A percentile compares a stretch with the other conserved stretches of the same genome.
phyloP scores from a whole-genome alignment of 345 rosid genomes.

The sweet orange (Citrus sinensis) region DVS_A1.0 CM039162.1:6025501-6026000 shows the following conservation, averaged over 20 bases:
- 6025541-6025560: constrained; percentile 82
- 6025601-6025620: constrained; percentile 89
- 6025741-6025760: not conserved
- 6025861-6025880: not conserved
- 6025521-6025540: constrained; percentile 91
- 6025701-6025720: not conserved
- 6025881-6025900: not conserved
- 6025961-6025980: not conserved
- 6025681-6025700: not conserved
- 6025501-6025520: constrained; percentile 80
- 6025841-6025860: not conserved
- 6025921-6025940: not conserved
- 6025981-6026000: not conserved
- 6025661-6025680: not conserved
- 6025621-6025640: constrained; percentile 85
- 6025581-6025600: constrained; percentile 88
- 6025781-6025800: not conserved
- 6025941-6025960: not conserved
- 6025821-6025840: not conserved
- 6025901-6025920: not conserved
- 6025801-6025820: not conserved
- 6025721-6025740: not conserved
- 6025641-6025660: constrained; percentile 40
- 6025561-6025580: constrained; percentile 91
- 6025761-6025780: not conserved